Evolutionary conservation across 495 filamentous ascomycete species (phyloP).

Genomic region (Parathielavia appendiculata): DNA sequence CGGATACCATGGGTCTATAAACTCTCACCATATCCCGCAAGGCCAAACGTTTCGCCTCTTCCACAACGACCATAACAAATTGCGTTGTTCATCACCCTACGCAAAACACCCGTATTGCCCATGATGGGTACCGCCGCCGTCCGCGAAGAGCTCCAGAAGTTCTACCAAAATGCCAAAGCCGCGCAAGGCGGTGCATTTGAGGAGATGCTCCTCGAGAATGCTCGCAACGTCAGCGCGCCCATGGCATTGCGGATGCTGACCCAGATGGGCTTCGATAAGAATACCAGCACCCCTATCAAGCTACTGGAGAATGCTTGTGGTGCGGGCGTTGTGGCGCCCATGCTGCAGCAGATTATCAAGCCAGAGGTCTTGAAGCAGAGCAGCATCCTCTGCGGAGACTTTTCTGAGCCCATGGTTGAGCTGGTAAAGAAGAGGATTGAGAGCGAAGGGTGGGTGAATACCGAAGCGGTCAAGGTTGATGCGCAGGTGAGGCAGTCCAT

Average conservation of each 20-base stretch:
- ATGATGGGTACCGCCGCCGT: conserved; percentile 15
- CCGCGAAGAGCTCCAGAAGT: conserved; percentile 24
- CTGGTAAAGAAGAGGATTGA: conserved; percentile 28
- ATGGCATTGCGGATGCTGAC: conserved; percentile 31
- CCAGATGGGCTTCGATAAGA: conserved; percentile 33
- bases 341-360: conserved; percentile 29
- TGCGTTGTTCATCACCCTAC: neutral
- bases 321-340: conserved; percentile 34
- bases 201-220: conserved; percentile 25
- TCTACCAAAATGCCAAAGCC: conserved; percentile 24
- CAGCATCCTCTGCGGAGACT: conserved; percentile 38
- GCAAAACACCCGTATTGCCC: no score
- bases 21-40: no score
- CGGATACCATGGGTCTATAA: no score
- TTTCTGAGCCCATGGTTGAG: conserved; percentile 28
- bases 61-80: neutral
- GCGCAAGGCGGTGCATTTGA: conserved; percentile 20
- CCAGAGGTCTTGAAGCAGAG: conserved; percentile 32
- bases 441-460: conserved; percentile 32
- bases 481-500: conserved; percentile 29
- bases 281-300: conserved; percentile 29
- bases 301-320: conserved; percentile 44
- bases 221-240: conserved; percentile 34
- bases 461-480: conserved; percentile 33
- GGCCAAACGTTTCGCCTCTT: no score